These are phyloP conservation scores for Xylariales sp. DNA, from an alignment of 2,329 filamentous ascomycete species.

Conservation along the genomic window DNA sequence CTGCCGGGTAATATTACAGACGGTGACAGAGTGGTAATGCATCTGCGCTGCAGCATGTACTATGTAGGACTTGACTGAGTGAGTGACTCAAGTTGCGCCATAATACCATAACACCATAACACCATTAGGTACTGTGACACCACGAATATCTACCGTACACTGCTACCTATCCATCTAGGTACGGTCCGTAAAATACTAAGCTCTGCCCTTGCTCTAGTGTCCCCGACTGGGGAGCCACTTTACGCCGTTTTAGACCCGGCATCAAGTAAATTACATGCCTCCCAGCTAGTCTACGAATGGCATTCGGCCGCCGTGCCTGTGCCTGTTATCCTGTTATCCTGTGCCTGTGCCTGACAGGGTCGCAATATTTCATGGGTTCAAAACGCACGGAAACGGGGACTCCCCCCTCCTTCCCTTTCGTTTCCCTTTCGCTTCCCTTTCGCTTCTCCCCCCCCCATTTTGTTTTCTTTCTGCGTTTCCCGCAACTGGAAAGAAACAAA, in stretches of 20 bases:
- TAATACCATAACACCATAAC: no score
- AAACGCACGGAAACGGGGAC: conserved; percentile 19
- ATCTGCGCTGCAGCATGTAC: not conserved
- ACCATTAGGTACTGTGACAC: no score
- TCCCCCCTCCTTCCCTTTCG: no score
- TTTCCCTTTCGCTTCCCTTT: no score
- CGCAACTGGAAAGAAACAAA: not conserved
- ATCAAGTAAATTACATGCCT: conserved; percentile 16
- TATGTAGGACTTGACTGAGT: not conserved
- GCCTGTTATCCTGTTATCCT: conserved; percentile 19
- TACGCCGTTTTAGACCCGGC: conserved; percentile 8
- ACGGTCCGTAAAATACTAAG: no score
- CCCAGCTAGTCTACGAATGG: no score
- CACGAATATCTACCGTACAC: no score
- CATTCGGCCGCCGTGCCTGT: no score
- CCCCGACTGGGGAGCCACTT: no score
- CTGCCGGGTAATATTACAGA: conserved; percentile 15
- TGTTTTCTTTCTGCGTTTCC: conserved; percentile 7
- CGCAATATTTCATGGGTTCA: conserved; percentile 16
- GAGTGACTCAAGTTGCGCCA: not conserved
- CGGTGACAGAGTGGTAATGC: conserved; percentile 7
- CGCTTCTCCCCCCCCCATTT: conserved; percentile 14
- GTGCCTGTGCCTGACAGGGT: conserved; percentile 22
- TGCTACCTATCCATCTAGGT: no score
- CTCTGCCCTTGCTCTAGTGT: not conserved